Base-by-base conservation (phyloP, 2,329 filamentous ascomycete genomes). In the Diaporthe australafricana region DNA sequence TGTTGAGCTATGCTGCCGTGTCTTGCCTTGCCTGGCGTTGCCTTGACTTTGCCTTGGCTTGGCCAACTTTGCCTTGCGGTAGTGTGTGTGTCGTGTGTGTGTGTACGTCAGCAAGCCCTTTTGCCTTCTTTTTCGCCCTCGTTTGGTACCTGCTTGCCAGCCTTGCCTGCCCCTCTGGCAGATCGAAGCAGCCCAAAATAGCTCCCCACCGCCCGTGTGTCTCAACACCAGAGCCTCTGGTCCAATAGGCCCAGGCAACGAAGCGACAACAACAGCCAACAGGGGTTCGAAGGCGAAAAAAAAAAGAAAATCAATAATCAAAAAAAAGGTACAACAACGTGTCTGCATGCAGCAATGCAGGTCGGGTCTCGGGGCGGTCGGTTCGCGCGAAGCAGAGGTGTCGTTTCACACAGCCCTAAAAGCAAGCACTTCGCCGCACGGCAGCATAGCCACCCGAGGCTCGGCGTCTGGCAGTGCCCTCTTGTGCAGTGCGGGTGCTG, bases 351-450 rank as follows among this genome's bases (percentile, higher is more conserved):
- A 65, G 60, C 42, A 42, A 50, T 65, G 60, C 60, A 65, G 60
- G 42, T 65, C 45, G 42, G 42, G 60, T 35, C n/a, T 35, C 57
- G 53, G 53, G n/a, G 20, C 55, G 11, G 42, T 48, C 27, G 65
- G 65, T 42, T 30, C 25, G 35, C n/a, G 27, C 30, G 42, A 48
- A 12, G 14, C 6, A 40, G 14, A 40, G 20, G 52, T 55, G 27
- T 38, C 40, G 66, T 68, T 68, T 48, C 66, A 67, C 69, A 71
- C 69, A 71, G 69, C 60, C 60, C 63, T 67, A 55, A 27, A 67
- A 42, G 69, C 60, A 71, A 38, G 69, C 69, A 67, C 69, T 71
- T 47, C 69, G 69, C 69, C 69, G 32, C 69, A 48, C 40, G 60
- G 63, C 30, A 71, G 69, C 69, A 71, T 40, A 66, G 69, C 69